phyloP scores from a whole-genome alignment of 169 alveolate genomes.

The Plasmodium cynomolgi region DNA sequence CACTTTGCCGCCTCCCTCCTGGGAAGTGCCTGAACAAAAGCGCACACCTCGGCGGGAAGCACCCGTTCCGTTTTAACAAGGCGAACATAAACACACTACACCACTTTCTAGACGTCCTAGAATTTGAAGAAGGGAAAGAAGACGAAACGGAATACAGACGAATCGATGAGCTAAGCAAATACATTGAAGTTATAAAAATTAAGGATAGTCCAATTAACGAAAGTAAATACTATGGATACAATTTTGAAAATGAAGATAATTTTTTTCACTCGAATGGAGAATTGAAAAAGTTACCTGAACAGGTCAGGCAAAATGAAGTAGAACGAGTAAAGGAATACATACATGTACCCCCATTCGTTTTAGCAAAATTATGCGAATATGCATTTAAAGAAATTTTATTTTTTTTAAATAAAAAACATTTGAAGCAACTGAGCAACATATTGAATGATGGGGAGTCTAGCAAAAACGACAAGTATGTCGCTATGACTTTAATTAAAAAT shows the following conservation, averaged over 20 bases:
- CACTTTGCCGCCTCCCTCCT: not conserved
- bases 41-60: not conserved
- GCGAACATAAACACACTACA: not conserved
- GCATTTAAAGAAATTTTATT: constrained; percentile 84
- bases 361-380: constrained; percentile 77
- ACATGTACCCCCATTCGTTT: constrained; percentile 77
- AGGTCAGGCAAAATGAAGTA: not conserved
- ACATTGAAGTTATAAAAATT: constrained; percentile 39
- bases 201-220: not conserved
- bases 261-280: constrained; percentile 56
- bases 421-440: constrained; percentile 80
- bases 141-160: constrained; percentile 45
- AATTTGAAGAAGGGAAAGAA: constrained; percentile 29
- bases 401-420: constrained; percentile 82
- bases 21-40: not conserved
- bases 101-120: constrained; percentile 21
- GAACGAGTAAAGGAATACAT: constrained; percentile 36
- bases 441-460: constrained; percentile 85
- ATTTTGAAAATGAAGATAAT: constrained; percentile 21
- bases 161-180: constrained; percentile 59
- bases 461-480: constrained; percentile 87
- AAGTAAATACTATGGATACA: constrained; percentile 42
- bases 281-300: constrained; percentile 17
- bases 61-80: not conserved
- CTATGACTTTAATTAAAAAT: constrained; percentile 86